phyloP scores from a whole-genome alignment of 1,284 basidiomycete genomes.

The Peniophora sp. region DNA sequence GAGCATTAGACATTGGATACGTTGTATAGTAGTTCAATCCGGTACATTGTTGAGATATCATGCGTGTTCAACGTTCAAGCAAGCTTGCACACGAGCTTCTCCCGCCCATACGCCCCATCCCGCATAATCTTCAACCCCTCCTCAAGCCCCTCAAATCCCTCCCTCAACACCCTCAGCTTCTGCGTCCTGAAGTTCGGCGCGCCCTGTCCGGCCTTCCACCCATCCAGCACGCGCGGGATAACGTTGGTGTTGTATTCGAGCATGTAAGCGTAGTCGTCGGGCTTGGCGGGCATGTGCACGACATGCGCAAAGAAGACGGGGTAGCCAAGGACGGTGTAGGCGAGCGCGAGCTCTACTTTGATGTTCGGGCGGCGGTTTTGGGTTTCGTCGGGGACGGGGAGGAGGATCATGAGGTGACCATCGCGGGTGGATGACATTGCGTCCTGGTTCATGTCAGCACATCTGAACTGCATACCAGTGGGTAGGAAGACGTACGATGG shows the following conservation, averaged over 20 bases:
- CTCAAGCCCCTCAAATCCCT: neutral
- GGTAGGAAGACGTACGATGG: neutral
- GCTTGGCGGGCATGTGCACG: too few relatives aligned
- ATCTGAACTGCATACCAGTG: neutral
- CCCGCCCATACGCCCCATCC: neutral
- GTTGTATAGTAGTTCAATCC: too few relatives aligned
- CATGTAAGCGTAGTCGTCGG: constrained; percentile 1
- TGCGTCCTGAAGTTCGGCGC: neutral
- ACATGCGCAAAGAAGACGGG: neutral
- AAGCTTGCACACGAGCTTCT: constrained; percentile 1
- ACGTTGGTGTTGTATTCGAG: neutral
- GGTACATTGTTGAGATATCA: too few relatives aligned
- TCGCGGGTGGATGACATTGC: neutral
- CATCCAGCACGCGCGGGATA: neutral
- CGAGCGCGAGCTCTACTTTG: neutral
- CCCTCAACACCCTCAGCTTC: neutral
- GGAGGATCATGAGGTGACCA: neutral
- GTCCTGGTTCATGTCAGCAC: neutral
- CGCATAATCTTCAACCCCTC: neutral
- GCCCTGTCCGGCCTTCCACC: neutral
- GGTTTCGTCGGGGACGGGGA: neutral
- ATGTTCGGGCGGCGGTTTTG: neutral
- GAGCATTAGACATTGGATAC: too few relatives aligned
- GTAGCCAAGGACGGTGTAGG: neutral
- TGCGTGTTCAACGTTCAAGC: neutral